phyloP scores from a whole-genome alignment of 2,329 filamentous ascomycete species.

The Lachnellula arida region DNA sequence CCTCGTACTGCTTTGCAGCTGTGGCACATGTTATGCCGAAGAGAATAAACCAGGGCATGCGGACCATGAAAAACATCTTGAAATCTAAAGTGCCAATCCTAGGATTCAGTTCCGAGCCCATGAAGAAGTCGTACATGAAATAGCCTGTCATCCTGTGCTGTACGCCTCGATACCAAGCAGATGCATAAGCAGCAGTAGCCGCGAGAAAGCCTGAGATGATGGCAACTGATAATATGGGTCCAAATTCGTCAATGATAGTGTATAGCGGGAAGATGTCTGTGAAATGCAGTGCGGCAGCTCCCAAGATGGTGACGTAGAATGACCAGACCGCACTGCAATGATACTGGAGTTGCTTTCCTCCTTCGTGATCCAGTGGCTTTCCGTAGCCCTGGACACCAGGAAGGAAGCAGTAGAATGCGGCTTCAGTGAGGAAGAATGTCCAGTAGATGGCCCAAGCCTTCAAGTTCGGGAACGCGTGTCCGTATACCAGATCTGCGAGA shows the following conservation, averaged over 20 bases:
- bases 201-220: conserved; percentile 90
- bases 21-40: conserved; percentile 72
- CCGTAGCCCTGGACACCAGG: conserved; percentile 85
- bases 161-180: conserved; percentile 71
- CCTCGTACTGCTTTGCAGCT: conserved; percentile 76
- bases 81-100: conserved; percentile 81
- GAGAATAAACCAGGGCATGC: conserved; percentile 87
- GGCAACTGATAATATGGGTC: conserved; percentile 84
- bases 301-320: conserved; percentile 78
- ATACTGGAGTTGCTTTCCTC: conserved; percentile 83
- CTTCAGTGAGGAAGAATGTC: conserved; percentile 84
- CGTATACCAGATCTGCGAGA: conserved; percentile 68
- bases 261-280: conserved; percentile 84
- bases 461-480: conserved; percentile 75
- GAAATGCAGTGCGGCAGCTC: conserved; percentile 70
- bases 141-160: conserved; percentile 89
- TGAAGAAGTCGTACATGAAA: conserved; percentile 83
- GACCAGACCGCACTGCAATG: conserved; percentile 88
- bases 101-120: conserved; percentile 83
- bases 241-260: conserved; percentile 92
- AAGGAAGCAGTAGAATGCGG: conserved; percentile 73
- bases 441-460: conserved; percentile 94
- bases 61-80: conserved; percentile 95
- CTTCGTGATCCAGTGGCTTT: conserved; percentile 77
- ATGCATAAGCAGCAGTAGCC: conserved; percentile 79